A percentile compares a stretch with the other conserved stretches of the same genome.
These are phyloP conservation scores for Acer negundo DNA, from an alignment of 345 rosid species.

Conservation along the genomic window DNA sequence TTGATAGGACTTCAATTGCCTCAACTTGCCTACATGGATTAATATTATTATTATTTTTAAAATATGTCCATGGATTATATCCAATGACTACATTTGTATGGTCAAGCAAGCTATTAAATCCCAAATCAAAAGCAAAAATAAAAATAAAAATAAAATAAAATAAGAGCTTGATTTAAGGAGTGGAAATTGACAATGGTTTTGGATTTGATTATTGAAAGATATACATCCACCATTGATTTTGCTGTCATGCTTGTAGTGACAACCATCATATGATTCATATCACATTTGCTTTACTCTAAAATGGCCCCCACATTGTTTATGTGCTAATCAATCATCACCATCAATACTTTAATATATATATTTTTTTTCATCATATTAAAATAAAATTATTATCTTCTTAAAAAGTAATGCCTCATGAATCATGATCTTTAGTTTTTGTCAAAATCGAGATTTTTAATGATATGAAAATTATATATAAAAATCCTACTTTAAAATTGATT, in stretches of 20 bases:
- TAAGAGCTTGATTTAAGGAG: neutral
- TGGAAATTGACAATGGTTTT: neutral
- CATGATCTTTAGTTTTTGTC: too few relatives aligned
- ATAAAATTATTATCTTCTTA: too few relatives aligned
- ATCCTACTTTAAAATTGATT: too few relatives aligned
- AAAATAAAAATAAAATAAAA: neutral
- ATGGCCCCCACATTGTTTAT: neutral
- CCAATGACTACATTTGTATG: neutral
- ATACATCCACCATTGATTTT: neutral
- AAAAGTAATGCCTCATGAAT: too few relatives aligned
- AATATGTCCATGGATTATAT: too few relatives aligned
- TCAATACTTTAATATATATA: neutral
- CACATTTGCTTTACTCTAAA: neutral
- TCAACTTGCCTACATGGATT: neutral
- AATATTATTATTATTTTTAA: too few relatives aligned
- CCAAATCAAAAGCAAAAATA: neutral
- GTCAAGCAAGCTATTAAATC: neutral
- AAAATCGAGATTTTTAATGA: too few relatives aligned
- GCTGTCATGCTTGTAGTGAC: slow-evolving; percentile 23
- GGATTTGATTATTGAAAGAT: too few relatives aligned
- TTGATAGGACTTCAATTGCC: neutral
- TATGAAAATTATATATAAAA: too few relatives aligned
- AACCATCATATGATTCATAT: slow-evolving; percentile 19
- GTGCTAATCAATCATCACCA: slow-evolving; percentile 3
- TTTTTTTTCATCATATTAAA: too few relatives aligned